Conservation (phyloP, 176 grass and related monocot species). For the Melocanna baccifera region DNA sequence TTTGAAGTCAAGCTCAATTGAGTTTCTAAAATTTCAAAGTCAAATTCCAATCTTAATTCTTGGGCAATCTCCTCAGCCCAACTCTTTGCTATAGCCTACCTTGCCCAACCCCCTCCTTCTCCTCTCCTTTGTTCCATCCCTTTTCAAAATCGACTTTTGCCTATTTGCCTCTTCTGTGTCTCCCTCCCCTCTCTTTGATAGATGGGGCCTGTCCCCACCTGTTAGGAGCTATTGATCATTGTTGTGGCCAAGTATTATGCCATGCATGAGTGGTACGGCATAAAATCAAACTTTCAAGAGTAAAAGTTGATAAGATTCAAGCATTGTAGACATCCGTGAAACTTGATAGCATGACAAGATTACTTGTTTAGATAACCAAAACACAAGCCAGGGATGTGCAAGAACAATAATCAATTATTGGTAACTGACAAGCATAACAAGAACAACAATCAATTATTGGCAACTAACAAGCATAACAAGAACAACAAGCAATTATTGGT, state of each 20-base stretch:
- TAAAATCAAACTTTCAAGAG: neutral
- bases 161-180: neutral
- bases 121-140: neutral
- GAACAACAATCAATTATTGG: neutral
- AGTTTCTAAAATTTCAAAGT: neutral
- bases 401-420: neutral
- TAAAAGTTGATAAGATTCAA: neutral
- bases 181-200: no score
- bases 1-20: neutral
- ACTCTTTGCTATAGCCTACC: neutral
- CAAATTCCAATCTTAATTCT: neutral
- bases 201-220: neutral
- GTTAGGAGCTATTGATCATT: neutral
- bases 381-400: neutral
- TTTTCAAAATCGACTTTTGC: neutral
- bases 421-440: neutral
- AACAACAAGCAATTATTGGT: neutral
- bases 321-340: neutral
- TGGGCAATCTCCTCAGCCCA: neutral
- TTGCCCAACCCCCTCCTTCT: neutral
- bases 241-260: fast-evolving
- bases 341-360: neutral
- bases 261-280: neutral
- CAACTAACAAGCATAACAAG: neutral
- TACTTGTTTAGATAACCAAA: neutral